A percentile compares a stretch with the other conserved stretches of the same genome.
Evolutionary conservation across 352 stramenopile species (phyloP).

Genomic region (Globisporangium abappressorium): DNA sequence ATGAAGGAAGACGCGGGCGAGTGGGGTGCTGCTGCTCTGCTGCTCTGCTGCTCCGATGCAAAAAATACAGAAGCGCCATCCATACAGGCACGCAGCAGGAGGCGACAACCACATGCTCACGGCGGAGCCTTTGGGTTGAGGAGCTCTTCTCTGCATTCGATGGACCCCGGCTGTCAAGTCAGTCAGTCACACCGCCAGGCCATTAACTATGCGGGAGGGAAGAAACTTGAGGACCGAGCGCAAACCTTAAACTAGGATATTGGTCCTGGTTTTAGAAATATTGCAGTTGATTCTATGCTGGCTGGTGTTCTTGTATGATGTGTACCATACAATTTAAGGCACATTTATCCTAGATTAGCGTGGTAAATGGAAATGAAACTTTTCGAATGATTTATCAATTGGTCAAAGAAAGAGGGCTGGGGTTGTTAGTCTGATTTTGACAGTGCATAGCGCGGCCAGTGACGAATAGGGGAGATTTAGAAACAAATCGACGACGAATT

Average conservation of each 20-base stretch:
- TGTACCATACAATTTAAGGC: not conserved
- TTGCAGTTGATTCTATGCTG: not conserved
- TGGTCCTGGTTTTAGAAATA: not conserved
- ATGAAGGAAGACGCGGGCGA: not conserved
- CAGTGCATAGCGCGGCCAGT: not conserved
- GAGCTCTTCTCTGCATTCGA: not conserved
- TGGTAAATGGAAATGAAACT: not conserved
- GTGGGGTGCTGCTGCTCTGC: not conserved
- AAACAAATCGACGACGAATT: not conserved
- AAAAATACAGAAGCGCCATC: not conserved
- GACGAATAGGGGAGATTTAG: not conserved
- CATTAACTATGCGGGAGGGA: not conserved
- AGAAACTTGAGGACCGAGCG: not conserved
- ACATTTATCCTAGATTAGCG: not conserved
- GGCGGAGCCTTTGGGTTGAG: not conserved
- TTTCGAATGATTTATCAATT: slow-evolving; percentile 8
- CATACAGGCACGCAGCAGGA: not conserved
- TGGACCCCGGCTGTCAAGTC: slow-evolving; percentile 7
- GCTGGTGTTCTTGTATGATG: not conserved
- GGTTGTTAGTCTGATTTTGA: slow-evolving; percentile 9
- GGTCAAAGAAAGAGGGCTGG: slow-evolving; percentile 1
- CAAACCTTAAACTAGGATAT: not conserved
- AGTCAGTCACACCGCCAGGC: not conserved
- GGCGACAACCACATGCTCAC: not conserved
- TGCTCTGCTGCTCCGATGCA: not conserved